Evolutionary conservation across 352 stramenopile species (phyloP).

Genomic region (Peronosclerospora sorghi): DNA sequence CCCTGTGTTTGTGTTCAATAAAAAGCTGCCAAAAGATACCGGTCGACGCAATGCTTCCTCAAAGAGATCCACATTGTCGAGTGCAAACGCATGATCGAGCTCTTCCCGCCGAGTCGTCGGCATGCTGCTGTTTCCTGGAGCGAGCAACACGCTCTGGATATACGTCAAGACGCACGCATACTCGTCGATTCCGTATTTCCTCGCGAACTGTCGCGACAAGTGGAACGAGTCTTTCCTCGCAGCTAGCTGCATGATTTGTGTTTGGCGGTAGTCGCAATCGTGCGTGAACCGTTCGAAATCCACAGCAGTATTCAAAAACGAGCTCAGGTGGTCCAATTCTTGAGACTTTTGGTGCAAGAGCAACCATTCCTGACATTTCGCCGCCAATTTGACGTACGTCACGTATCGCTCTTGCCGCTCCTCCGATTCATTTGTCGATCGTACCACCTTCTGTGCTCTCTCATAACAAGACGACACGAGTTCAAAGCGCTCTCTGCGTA

Average conservation of each 20-base stretch:
- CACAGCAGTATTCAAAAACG: slow-evolving; percentile 48
- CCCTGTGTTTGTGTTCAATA: slow-evolving; percentile 18
- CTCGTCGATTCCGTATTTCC: slow-evolving; percentile 57
- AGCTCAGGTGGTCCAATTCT: slow-evolving; percentile 49
- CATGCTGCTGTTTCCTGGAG: slow-evolving; percentile 1
- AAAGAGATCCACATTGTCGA: slow-evolving; percentile 39
- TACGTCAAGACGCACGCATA: slow-evolving; percentile 55
- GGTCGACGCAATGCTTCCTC: slow-evolving; percentile 54
- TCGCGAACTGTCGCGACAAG: slow-evolving; percentile 40
- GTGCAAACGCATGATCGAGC: slow-evolving; percentile 52
- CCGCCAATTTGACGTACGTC: slow-evolving; percentile 26
- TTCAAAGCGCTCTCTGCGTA: slow-evolving; percentile 14
- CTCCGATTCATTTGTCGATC: not conserved
- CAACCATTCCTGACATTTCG: slow-evolving; percentile 34
- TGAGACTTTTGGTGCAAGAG: slow-evolving; percentile 42
- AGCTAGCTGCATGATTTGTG: slow-evolving; percentile 38
- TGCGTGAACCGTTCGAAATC: slow-evolving; percentile 42
- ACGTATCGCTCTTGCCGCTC: slow-evolving; percentile 6
- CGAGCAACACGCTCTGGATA: slow-evolving; percentile 36
- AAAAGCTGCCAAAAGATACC: slow-evolving; percentile 38
- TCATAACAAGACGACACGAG: slow-evolving; percentile 20
- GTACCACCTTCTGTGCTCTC: slow-evolving; percentile 3
- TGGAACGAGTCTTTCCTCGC: slow-evolving; percentile 38
- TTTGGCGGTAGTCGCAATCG: slow-evolving; percentile 37
- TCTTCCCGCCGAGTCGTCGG: slow-evolving; percentile 28